Evolutionary conservation across 2,329 filamentous ascomycete species (phyloP).

Genomic region (Trichoderma citrinoviride): DNA sequence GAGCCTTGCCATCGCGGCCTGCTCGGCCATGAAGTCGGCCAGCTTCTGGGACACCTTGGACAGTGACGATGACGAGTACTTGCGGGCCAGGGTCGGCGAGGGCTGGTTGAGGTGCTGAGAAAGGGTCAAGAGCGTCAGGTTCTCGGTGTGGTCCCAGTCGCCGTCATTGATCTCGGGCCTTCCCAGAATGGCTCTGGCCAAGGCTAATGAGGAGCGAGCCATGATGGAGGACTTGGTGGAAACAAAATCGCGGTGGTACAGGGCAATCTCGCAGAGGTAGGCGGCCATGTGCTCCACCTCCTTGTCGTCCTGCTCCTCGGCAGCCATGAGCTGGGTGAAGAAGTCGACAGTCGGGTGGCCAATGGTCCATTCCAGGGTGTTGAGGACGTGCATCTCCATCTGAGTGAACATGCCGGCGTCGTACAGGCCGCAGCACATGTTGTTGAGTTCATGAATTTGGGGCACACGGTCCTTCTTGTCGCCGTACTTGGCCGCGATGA

Average conservation of each 20-base stretch:
- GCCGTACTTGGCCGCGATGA: slow-evolving; percentile 97
- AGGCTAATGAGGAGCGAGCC: slow-evolving; percentile 79
- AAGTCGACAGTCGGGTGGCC: slow-evolving; percentile 95
- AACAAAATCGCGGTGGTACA: slow-evolving; percentile 97
- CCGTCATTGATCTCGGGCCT: slow-evolving; percentile 72
- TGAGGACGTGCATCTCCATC: slow-evolving; percentile 99
- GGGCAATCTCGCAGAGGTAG: slow-evolving; percentile 90
- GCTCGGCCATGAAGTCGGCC: slow-evolving; percentile 57
- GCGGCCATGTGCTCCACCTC: slow-evolving; percentile 93
- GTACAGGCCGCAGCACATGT: slow-evolving; percentile 98
- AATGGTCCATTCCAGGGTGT: slow-evolving; percentile 94
- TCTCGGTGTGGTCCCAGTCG: slow-evolving; percentile 74
- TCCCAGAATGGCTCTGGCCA: slow-evolving; percentile 81
- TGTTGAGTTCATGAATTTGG: slow-evolving; percentile 93
- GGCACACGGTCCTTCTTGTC: slow-evolving; percentile 99
- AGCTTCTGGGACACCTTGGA: slow-evolving; percentile 55
- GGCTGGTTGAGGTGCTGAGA: slow-evolving; percentile 60
- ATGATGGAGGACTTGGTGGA: slow-evolving; percentile 88
- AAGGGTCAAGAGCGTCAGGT: slow-evolving; percentile 60
- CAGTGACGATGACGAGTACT: slow-evolving; percentile 55
- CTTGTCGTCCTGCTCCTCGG: slow-evolving; percentile 73
- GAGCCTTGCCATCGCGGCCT: slow-evolving; percentile 54
- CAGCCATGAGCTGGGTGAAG: slow-evolving; percentile 83
- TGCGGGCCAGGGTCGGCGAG: slow-evolving; percentile 56
- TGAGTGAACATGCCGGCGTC: slow-evolving; percentile 99